Evolutionary conservation across 345 rosid genomes (phyloP).

Genomic region (Passiflora organensis): DNA sequence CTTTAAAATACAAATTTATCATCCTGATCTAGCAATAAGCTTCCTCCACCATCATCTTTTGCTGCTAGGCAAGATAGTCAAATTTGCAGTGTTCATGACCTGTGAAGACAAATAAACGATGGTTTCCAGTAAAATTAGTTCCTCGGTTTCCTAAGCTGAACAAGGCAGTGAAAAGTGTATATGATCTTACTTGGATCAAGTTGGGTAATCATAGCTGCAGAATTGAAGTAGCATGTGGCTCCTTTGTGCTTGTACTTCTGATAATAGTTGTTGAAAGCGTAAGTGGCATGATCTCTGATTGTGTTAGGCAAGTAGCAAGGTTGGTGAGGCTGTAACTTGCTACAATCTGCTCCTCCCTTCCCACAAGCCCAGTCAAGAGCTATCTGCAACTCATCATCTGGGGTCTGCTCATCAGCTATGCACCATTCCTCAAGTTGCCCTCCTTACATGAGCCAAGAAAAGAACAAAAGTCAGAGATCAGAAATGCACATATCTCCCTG

Average conservation of each 20-base stretch:
- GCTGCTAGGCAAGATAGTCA: conserved; percentile 16
- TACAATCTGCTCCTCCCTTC: conserved; percentile 56
- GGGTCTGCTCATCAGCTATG: conserved; percentile 60
- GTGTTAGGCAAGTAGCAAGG: conserved; percentile 48
- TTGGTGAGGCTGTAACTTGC: conserved; percentile 28
- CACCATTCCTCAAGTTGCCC: conserved; percentile 56
- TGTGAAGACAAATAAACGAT: conserved; percentile 9
- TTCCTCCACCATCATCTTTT: too few species aligned
- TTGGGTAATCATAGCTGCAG: conserved; percentile 53
- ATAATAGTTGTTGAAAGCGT: conserved; percentile 54
- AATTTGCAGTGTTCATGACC: conserved; percentile 34
- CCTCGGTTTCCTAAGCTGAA: not conserved
- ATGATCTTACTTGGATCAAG: conserved; percentile 50
- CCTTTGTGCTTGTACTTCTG: conserved; percentile 58
- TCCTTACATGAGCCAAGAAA: conserved; percentile 16
- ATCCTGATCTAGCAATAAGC: too few species aligned
- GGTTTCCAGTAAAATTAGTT: too few species aligned
- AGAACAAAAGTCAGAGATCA: not conserved
- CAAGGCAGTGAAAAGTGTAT: not conserved
- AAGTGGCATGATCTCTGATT: conserved; percentile 47
- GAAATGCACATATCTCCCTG: not conserved
- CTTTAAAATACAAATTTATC: too few species aligned
- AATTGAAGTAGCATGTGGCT: conserved; percentile 55
- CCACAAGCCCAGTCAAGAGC: conserved; percentile 69
- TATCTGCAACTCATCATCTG: conserved; percentile 41